Base-by-base conservation (phyloP, 2,329 filamentous ascomycete genomes). In the Penicillium brasilianum region DNA sequence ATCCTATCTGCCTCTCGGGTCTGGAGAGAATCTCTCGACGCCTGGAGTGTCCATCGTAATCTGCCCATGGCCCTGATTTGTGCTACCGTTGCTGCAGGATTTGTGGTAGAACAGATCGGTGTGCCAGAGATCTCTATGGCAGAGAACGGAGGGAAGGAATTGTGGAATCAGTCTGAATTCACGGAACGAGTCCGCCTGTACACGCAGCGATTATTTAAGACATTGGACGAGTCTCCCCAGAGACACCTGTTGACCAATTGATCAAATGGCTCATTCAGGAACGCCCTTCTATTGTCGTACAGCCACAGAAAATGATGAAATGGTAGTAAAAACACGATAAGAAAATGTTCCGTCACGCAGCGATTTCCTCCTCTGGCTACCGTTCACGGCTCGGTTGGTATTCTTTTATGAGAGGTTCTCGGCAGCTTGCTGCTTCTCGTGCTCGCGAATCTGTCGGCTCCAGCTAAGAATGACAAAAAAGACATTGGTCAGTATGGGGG, bases 21-120 rank as follows among this genome's bases (percentile, higher is more conserved):
- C 77, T 90, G 66, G 88, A 82, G 34, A 79, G 64, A 68, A 55
- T 70, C 70, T 34, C 62, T 69, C 49, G 46, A 46, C 69, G 76
- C 65, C 30, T 89, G 55, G 87, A 86, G 1, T 81, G 57, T 84
- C 67, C 72, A 76, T 28, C 60, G 68, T 50, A 53, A 72, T 65
- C 56, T 81, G 91, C 43, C 86, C 88, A 62, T 88, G 69, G 93
- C 92, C 5, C 88, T 90, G 5, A 82, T 86, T 0, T 94, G 90
- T 87, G 95, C 89, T 4, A 90, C 87, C 49, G 84, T 98, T 6
- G 90, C 92, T 2, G 94, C 95, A 8, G 93, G 93, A 71, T 95
- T 97, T 76, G 92, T 92, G 16, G 96, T 99, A 70, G 93, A 99
- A 78, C 95, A 99, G 76, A 88, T 96, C 55, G 94, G 95, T 0